These are phyloP conservation scores for Aquilaria yunnanensis DNA, from an alignment of 345 rosid species.

Conservation along the genomic window DNA sequence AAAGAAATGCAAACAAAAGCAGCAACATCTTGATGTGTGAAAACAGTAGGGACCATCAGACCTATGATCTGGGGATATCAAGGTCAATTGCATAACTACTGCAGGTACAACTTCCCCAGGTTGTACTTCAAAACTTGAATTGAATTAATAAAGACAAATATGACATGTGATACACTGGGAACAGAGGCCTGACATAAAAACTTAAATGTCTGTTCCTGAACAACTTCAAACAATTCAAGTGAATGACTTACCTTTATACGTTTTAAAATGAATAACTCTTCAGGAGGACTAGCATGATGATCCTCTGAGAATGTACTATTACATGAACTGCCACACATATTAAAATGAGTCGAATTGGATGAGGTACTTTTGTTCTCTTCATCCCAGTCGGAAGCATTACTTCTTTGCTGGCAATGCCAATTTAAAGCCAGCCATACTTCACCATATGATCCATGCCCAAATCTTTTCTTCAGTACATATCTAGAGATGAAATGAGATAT, in stretches of 20 bases:
- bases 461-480: slow-evolving; percentile 76
- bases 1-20: too few species aligned
- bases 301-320: slow-evolving; percentile 32
- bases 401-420: slow-evolving; percentile 64
- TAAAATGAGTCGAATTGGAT: slow-evolving; percentile 21
- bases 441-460: slow-evolving; percentile 90
- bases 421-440: slow-evolving; percentile 95
- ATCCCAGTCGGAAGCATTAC: slow-evolving; percentile 37
- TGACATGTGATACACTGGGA: too few species aligned
- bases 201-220: too few species aligned
- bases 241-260: slow-evolving; percentile 74
- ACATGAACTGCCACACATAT: slow-evolving; percentile 24
- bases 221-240: too few species aligned
- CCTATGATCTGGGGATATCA: too few species aligned
- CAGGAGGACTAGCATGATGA: slow-evolving; percentile 33
- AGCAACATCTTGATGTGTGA: too few species aligned
- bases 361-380: slow-evolving; percentile 32
- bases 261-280: slow-evolving; percentile 68
- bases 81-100: too few species aligned
- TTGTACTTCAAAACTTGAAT: too few species aligned
- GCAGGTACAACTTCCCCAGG: too few species aligned
- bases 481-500: slow-evolving; percentile 25
- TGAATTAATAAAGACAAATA: too few species aligned
- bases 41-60: too few species aligned
- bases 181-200: too few species aligned